Percentiles rank a stretch among this genome's conserved stretches.
Evolutionary conservation across 139 green algal genomes (phyloP).

Genomic region (Chlamydomonas schloesseri): DNA sequence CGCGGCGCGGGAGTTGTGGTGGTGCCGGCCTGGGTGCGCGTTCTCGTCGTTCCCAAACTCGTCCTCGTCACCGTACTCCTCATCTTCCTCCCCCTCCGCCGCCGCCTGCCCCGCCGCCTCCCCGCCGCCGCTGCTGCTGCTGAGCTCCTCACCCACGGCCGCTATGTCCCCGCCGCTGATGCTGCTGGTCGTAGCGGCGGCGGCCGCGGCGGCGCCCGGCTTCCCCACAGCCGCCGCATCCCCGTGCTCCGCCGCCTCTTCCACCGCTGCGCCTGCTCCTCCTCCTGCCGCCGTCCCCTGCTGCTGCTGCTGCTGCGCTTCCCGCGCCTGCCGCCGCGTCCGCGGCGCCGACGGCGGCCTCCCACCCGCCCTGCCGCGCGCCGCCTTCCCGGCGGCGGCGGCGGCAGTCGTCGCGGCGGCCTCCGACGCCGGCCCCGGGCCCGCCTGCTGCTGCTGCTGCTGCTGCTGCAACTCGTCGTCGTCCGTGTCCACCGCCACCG

Average conservation of each 20-base stretch:
- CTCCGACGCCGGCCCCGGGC: neutral
- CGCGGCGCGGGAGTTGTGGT: neutral
- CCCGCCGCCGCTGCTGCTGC: slow-evolving; percentile 1
- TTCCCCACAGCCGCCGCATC: neutral
- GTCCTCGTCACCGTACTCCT: neutral
- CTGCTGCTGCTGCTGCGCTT: no score
- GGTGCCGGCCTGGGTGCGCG: neutral
- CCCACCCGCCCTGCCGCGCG: no score
- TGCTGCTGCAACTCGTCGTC: neutral
- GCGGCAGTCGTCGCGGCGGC: no score
- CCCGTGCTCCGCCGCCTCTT: neutral
- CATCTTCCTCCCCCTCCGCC: neutral
- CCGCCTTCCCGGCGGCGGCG: no score
- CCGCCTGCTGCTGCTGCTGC: neutral
- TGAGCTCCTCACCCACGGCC: slow-evolving; percentile 29
- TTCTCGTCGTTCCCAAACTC: slow-evolving; percentile 36
- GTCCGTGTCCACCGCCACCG: slow-evolving; percentile 4
- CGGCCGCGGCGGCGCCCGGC: neutral
- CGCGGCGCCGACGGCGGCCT: no score
- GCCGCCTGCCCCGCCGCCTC: neutral
- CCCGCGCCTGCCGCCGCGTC: no score
- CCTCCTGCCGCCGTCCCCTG: no score
- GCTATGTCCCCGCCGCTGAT: neutral
- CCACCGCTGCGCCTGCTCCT: neutral
- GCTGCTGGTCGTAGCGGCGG: neutral